These are phyloP conservation scores for Licmophora abbreviata DNA, from an alignment of 108 stramenopile genomes.

Conservation along the genomic window DNA sequence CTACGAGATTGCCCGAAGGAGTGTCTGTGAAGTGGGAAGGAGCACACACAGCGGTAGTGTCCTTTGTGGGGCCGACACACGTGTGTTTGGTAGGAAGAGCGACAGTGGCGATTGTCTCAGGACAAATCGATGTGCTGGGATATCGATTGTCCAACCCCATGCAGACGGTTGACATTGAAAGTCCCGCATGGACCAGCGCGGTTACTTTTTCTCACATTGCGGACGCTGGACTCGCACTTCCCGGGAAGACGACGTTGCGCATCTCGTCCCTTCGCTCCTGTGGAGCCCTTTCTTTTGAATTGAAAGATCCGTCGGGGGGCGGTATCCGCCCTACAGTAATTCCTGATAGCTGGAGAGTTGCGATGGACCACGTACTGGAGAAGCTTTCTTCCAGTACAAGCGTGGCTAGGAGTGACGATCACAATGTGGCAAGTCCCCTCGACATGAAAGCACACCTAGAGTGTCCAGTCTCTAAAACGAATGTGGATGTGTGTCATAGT, in stretches of 20 bases:
- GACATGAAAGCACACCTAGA: neutral
- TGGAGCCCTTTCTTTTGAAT: slow-evolving; percentile 9
- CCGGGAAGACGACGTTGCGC: slow-evolving; percentile 1
- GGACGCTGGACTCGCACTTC: neutral
- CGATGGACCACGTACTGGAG: slow-evolving; percentile 26
- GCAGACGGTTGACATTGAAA: slow-evolving; percentile 3
- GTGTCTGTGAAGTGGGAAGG: neutral
- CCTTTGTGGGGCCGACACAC: neutral
- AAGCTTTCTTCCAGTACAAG: slow-evolving; percentile 2
- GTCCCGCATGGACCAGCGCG: slow-evolving; percentile 39
- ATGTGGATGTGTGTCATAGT: neutral
- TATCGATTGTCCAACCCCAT: slow-evolving; percentile 4
- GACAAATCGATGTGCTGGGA: slow-evolving; percentile 23
- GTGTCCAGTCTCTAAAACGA: neutral
- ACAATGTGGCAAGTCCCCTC: neutral
- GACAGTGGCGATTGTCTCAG: slow-evolving; percentile 12
- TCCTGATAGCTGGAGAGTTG: slow-evolving; percentile 30
- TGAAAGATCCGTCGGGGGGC: neutral
- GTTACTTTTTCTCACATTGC: slow-evolving; percentile 18
- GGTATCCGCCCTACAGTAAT: slow-evolving; percentile 18
- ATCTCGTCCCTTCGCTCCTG: no score
- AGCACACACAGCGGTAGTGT: neutral
- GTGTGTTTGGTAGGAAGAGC: slow-evolving; percentile 31
- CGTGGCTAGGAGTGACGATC: neutral
- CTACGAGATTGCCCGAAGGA: slow-evolving; percentile 3